Evolutionary conservation across 306 rosid genomes (phyloP).

Genomic region (Astragalus membranaceus): DNA sequence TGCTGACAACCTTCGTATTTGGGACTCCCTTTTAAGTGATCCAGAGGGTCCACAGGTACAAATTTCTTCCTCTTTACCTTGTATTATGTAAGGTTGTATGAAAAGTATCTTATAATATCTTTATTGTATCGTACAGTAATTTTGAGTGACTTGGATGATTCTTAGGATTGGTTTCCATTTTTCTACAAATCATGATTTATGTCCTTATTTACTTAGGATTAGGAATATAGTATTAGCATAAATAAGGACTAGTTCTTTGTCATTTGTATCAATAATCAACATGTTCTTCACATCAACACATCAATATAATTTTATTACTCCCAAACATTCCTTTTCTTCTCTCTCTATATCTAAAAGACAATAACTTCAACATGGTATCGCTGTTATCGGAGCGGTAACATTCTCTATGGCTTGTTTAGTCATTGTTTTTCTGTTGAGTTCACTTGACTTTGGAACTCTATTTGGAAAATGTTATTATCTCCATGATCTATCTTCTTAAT

Average conservation of each 20-base stretch:
- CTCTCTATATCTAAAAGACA: neutral
- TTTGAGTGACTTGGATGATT: neutral
- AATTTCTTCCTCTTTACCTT: neutral
- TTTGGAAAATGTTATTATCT: too few relatives aligned
- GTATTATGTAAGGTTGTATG: neutral
- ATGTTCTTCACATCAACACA: neutral
- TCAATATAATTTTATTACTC: neutral
- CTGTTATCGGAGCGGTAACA: too few relatives aligned
- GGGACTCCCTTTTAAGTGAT: constrained; percentile 86
- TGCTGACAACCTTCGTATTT: constrained; percentile 70
- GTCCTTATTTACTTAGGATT: neutral
- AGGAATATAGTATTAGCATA: neutral
- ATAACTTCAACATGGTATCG: neutral
- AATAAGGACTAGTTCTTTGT: neutral
- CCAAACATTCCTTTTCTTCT: neutral
- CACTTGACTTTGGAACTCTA: neutral
- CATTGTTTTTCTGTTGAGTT: neutral
- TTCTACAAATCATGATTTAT: neutral
- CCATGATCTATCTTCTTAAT: neutral
- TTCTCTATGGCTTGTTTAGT: too few relatives aligned
- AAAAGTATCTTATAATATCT: neutral
- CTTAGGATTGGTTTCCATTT: neutral
- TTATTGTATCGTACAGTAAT: neutral
- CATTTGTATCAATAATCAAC: neutral
- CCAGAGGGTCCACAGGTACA: constrained; percentile 81